Conservation (phyloP, 305 asterid genomes). For the Plantago lanceolata region DNA sequence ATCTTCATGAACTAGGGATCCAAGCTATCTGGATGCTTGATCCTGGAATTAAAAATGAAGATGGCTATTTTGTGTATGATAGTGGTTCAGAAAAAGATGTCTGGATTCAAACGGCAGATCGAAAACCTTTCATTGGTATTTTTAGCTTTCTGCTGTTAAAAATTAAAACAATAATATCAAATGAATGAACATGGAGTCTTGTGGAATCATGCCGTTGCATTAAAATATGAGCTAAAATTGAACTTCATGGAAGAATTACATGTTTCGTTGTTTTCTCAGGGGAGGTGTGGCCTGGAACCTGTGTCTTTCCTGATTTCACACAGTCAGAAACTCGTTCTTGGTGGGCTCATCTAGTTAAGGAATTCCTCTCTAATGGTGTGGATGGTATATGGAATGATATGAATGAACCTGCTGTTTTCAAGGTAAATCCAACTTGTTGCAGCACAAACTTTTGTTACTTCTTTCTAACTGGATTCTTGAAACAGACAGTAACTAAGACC, state of each 20-base stretch:
- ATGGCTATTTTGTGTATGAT: slow-evolving; percentile 80
- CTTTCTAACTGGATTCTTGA: slow-evolving; percentile 20
- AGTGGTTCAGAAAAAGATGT: slow-evolving; percentile 74
- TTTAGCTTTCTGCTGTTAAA: slow-evolving; percentile 6
- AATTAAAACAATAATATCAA: background rate
- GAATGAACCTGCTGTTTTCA: slow-evolving; percentile 97
- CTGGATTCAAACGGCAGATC: slow-evolving; percentile 81
- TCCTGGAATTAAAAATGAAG: slow-evolving; percentile 83
- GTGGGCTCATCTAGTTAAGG: slow-evolving; percentile 91
- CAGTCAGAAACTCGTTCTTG: slow-evolving; percentile 71
- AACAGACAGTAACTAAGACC: slow-evolving; percentile 86
- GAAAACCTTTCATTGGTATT: slow-evolving; percentile 73
- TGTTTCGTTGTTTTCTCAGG: slow-evolving; percentile 39
- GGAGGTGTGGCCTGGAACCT: slow-evolving; percentile 96
- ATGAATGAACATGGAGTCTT: background rate
- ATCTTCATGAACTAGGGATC: slow-evolving; percentile 79
- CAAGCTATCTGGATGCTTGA: slow-evolving; percentile 99
- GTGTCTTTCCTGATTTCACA: slow-evolving; percentile 92
- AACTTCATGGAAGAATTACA: slow-evolving; percentile 6
- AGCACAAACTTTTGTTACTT: slow-evolving; percentile 11
- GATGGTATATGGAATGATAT: slow-evolving; percentile 99
- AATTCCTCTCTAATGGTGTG: slow-evolving; percentile 67
- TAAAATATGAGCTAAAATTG: background rate
- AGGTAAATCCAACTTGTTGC: slow-evolving; percentile 51
- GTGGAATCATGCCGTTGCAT: background rate